Evolutionary conservation across 306 rosid species (phyloP).

Genomic region (Castanea mollissima): DNA sequence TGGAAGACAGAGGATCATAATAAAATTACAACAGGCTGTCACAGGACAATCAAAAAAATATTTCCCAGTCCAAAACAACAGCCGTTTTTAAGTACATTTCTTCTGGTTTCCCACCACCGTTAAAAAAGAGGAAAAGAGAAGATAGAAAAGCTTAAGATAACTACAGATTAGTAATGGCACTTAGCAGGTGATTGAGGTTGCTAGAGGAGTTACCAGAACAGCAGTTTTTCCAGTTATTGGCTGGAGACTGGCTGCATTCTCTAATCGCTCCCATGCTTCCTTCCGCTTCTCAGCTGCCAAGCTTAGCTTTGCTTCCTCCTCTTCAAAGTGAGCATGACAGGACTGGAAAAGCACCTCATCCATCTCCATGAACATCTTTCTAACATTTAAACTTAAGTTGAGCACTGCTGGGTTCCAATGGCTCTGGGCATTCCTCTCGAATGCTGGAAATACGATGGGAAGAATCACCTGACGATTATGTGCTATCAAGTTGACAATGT

Average conservation of each 20-base stretch:
- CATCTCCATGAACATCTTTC: slow-evolving; percentile 90
- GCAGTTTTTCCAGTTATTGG: slow-evolving; percentile 78
- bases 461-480: slow-evolving; percentile 79
- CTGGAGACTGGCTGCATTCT: slow-evolving; percentile 66
- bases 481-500: slow-evolving; percentile 75
- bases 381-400: slow-evolving; percentile 67
- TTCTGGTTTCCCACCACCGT: slow-evolving; percentile 40
- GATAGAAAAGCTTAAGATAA: slow-evolving; percentile 16
- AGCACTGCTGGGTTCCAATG: slow-evolving; percentile 96
- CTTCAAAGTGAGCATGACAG: slow-evolving; percentile 55
- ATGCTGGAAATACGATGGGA: slow-evolving; percentile 74
- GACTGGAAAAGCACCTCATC: slow-evolving; percentile 74
- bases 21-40: slow-evolving; percentile 19
- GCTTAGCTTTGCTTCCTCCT: slow-evolving; percentile 56
- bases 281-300: slow-evolving; percentile 55
- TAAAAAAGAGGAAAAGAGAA: slow-evolving; percentile 22
- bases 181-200: slow-evolving; percentile 43
- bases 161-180: slow-evolving; percentile 16
- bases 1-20: slow-evolving; percentile 12
- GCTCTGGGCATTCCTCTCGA: slow-evolving; percentile 69
- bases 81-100: slow-evolving; percentile 41
- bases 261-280: slow-evolving; percentile 76
- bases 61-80: slow-evolving; percentile 31
- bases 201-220: slow-evolving; percentile 67
- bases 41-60: slow-evolving; percentile 10